These are phyloP conservation scores for Elongisporangium senticosum DNA, from an alignment of 352 stramenopile species.

Conservation along the genomic window DNA sequence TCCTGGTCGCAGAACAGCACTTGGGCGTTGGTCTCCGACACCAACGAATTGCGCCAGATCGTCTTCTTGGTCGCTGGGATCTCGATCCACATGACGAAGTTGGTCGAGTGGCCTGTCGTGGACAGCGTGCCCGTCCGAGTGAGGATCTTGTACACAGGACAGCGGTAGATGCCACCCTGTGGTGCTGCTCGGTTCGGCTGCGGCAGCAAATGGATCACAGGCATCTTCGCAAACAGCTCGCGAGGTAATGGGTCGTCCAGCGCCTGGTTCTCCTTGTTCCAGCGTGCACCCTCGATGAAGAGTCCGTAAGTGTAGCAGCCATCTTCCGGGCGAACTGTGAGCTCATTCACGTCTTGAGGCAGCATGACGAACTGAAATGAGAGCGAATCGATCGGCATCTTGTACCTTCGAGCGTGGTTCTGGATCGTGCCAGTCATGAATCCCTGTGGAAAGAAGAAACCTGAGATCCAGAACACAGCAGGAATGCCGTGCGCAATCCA, in stretches of 20 bases:
- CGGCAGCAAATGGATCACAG: constrained; percentile 84
- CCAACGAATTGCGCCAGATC: constrained; percentile 83
- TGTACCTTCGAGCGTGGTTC: constrained; percentile 88
- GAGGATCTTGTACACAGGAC: constrained; percentile 83
- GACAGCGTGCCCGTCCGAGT: constrained; percentile 37
- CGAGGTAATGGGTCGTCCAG: constrained; percentile 88
- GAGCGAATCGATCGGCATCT: constrained; percentile 90
- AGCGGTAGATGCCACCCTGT: constrained; percentile 87
- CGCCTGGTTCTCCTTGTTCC: constrained; percentile 67
- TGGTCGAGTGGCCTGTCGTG: constrained; percentile 35
- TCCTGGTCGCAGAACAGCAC: constrained; percentile 90
- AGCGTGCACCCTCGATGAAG: constrained; percentile 90
- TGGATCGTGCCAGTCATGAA: constrained; percentile 91
- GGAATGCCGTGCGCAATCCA: constrained; percentile 79
- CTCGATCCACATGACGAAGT: constrained; percentile 97
- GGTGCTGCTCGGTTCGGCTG: constrained; percentile 72
- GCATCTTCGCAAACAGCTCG: constrained; percentile 91
- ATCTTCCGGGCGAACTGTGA: constrained; percentile 54
- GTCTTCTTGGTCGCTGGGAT: constrained; percentile 80
- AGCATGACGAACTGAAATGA: constrained; percentile 89
- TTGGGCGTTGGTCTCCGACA: constrained; percentile 92
- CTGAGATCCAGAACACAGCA: constrained; percentile 85
- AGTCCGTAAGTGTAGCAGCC: constrained; percentile 90
- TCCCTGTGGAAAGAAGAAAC: constrained; percentile 91
- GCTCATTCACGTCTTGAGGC: constrained; percentile 36